Percentiles rank a stretch among this genome's conserved stretches.
Conservation (phyloP, 352 stramenopile species). For the Blastocystis sp. region DNA sequence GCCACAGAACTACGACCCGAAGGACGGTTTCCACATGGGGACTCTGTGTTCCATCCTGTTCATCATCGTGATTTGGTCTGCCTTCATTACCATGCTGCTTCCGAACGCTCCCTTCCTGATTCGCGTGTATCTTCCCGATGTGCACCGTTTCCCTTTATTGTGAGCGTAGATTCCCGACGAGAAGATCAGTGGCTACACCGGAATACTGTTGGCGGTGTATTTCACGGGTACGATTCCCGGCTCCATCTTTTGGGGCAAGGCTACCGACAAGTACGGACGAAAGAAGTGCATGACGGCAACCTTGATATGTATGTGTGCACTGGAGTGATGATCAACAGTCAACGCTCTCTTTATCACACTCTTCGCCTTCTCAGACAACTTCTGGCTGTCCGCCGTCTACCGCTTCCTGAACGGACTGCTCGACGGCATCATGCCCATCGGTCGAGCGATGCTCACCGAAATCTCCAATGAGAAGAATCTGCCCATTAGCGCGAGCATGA, state of each 20-base stretch:
- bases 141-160: background rate
- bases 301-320: slow-evolving; percentile 15
- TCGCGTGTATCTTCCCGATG: slow-evolving; percentile 36
- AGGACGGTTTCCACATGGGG: slow-evolving; percentile 58
- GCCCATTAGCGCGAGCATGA: slow-evolving; percentile 9
- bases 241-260: slow-evolving; percentile 31
- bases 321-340: background rate
- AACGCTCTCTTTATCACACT: background rate
- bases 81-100: background rate
- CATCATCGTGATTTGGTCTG: slow-evolving; percentile 13
- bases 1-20: too few relatives aligned
- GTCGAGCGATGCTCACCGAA: slow-evolving; percentile 27
- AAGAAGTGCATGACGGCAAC: background rate
- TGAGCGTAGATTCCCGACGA: slow-evolving; percentile 28
- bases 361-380: slow-evolving; percentile 36
- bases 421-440: slow-evolving; percentile 30
- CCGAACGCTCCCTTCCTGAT: slow-evolving; percentile 43
- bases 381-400: background rate
- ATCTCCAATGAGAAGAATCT: slow-evolving; percentile 64
- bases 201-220: slow-evolving; percentile 36
- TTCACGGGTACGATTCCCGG: slow-evolving; percentile 62
- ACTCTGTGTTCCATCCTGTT: slow-evolving; percentile 23
- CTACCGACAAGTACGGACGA: slow-evolving; percentile 21
- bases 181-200: slow-evolving; percentile 24
- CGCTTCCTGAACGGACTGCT: slow-evolving; percentile 39